These are phyloP conservation scores for Colletotrichum simmondsii DNA, from an alignment of 2,329 filamentous ascomycete species.

Conservation along the genomic window DNA sequence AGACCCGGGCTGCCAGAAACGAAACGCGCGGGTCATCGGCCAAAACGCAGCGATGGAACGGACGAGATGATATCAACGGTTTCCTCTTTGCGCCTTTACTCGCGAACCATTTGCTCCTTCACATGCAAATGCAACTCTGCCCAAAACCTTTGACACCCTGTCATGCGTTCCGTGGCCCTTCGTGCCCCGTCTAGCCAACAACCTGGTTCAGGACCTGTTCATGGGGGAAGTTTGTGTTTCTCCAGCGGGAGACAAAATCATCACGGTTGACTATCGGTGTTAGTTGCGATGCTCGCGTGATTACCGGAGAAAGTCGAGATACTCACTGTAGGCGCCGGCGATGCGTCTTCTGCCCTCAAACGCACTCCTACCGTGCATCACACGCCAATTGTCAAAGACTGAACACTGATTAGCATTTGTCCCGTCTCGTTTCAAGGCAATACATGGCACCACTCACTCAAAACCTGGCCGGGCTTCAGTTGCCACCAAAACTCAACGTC, in stretches of 20 bases:
- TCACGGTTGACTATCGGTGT: slow-evolving; percentile 74
- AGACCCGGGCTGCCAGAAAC: background rate
- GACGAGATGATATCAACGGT: background rate
- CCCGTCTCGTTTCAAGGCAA: background rate
- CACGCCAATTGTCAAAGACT: slow-evolving; percentile 98
- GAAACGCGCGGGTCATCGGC: background rate
- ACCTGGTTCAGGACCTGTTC: slow-evolving; percentile 51
- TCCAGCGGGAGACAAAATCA: slow-evolving; percentile 82
- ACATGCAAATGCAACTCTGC: background rate
- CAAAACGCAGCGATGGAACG: background rate
- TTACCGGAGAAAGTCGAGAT: background rate
- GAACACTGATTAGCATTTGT: slow-evolving; percentile 35
- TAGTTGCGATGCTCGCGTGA: background rate
- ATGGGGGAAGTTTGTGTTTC: slow-evolving; percentile 73
- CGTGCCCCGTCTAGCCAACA: slow-evolving; percentile 17
- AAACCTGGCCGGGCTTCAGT: slow-evolving; percentile 78
- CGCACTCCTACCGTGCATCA: slow-evolving; percentile 85
- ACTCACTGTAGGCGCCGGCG: slow-evolving; percentile 90
- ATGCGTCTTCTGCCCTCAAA: slow-evolving; percentile 89
- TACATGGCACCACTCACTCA: slow-evolving; percentile 68
- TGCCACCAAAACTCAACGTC: slow-evolving; percentile 83
- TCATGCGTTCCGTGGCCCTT: background rate
- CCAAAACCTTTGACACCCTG: background rate
- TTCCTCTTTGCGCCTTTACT: background rate
- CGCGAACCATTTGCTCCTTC: background rate